These are phyloP conservation scores for Biscogniauxia marginata DNA, from an alignment of 2,329 filamentous ascomycete genomes.

Conservation along the genomic window DNA sequence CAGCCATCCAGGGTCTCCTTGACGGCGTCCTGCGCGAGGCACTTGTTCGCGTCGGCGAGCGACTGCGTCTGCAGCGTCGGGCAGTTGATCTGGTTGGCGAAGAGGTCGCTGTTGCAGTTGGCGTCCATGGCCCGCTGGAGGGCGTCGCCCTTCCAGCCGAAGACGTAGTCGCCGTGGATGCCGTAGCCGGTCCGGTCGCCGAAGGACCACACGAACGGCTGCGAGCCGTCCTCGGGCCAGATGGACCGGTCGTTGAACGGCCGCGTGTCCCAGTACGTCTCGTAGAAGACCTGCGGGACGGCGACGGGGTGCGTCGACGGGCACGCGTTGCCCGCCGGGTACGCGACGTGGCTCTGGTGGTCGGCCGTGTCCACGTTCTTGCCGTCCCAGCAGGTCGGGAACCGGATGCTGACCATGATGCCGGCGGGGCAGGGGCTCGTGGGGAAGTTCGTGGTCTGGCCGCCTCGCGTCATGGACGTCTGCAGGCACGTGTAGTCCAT, in stretches of 20 bases:
- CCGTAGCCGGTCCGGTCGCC: conserved; percentile 37
- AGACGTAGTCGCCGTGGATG: conserved; percentile 41
- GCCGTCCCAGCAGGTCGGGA: conserved; percentile 32
- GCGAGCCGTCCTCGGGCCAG: conserved; percentile 35
- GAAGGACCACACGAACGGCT: conserved; percentile 34
- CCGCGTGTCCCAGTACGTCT: conserved; percentile 40
- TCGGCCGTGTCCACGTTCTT: conserved; percentile 30
- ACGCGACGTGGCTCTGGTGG: conserved; percentile 33
- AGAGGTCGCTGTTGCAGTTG: conserved; percentile 34
- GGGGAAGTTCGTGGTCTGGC: conserved; percentile 29
- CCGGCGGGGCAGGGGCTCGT: conserved; percentile 22
- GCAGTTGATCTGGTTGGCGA: conserved; percentile 31
- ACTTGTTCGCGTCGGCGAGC: conserved; percentile 33
- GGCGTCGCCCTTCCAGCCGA: conserved; percentile 41
- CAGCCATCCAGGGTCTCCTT: conserved; percentile 36
- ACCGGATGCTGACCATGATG: conserved; percentile 26
- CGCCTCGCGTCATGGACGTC: conserved; percentile 27
- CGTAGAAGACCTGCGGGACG: conserved; percentile 41
- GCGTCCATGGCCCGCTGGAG: conserved; percentile 37
- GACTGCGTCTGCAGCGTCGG: conserved; percentile 28
- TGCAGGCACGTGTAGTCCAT: conserved; percentile 31
- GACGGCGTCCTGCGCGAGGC: conserved; percentile 28
- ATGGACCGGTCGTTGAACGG: conserved; percentile 34
- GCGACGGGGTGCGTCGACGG: conserved; percentile 31
- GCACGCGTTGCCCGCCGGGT: conserved; percentile 29